Evolutionary conservation across 108 stramenopile species (phyloP).

Genomic region (Cyclotella cryptica): DNA sequence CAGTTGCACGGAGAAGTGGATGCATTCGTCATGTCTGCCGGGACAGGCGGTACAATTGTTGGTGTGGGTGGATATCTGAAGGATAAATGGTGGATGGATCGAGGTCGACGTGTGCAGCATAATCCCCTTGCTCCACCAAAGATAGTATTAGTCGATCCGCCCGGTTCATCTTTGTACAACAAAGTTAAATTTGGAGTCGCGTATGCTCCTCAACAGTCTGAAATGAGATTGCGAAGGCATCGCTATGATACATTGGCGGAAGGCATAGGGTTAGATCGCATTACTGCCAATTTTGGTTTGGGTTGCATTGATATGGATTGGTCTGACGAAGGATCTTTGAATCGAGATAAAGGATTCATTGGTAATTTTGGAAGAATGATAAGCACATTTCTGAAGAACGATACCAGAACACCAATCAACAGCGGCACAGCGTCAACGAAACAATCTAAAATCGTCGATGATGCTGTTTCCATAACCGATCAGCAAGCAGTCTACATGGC

Average conservation of each 20-base stretch:
- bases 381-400: not conserved
- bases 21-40: conserved; percentile 96
- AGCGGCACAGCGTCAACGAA: not conserved
- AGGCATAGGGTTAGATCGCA: conserved; percentile 96
- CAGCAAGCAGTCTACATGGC: conserved; percentile 96
- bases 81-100: conserved; percentile 50
- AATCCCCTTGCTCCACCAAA: conserved; percentile 17
- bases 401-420: not conserved
- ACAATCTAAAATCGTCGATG: conserved; percentile 61
- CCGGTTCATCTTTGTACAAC: conserved; percentile 89
- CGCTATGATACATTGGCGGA: conserved; percentile 96
- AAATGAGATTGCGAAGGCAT: conserved; percentile 82
- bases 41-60: conserved; percentile 96
- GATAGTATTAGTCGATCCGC: conserved; percentile 93
- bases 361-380: conserved; percentile 4
- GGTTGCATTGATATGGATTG: conserved; percentile 54
- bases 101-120: conserved; percentile 8
- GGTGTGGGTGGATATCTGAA: conserved; percentile 88
- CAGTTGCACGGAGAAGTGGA: conserved; percentile 71
- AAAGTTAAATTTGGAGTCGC: conserved; percentile 93
- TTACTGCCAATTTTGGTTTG: conserved; percentile 89
- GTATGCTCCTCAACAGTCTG: conserved; percentile 86
- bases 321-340: not conserved
- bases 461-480: conserved; percentile 75
- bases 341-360: not conserved